Evolutionary conservation across 495 filamentous ascomycete species (phyloP), one percentile per base, ranked within the genome.

Genomic region (Aspergillus olivimuriae): DNA sequence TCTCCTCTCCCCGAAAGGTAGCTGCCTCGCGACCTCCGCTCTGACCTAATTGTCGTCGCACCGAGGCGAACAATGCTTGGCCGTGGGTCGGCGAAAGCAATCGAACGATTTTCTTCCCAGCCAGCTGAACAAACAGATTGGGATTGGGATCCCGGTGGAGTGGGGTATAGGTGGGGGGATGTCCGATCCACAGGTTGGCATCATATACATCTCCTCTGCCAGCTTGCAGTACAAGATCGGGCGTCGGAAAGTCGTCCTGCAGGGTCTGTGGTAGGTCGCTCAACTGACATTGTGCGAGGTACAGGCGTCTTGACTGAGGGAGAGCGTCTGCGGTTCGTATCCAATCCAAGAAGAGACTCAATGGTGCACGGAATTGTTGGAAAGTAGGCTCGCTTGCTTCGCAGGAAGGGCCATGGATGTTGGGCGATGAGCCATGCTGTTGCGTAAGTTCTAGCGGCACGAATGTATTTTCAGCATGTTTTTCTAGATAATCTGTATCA

Each of bases 141-240:
- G 87, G 88, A 52, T 98, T 98, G 0, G 92, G 92, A 56, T 98
- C 92, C 16, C 82, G 74, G 64, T 98, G 92, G 8, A 94, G 73
- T 5, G 92, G 88, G 0, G 92, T 97, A 54, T 84, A 85, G 0
- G 90, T 96, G 1, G 87, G 85, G 23, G 87, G 76, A 4, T 83
- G 65, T 8, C 92, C 92, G 4, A 97, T 73, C 92, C 92, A 98
- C 18, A 98, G 63, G 55, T 83, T 91, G 10, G 82, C 80, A 51
- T 79, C 77, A 55, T 98, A 97, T 9, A 96, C 63, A 63, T 96
- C 90, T 31, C 83, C 81, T 52, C 67, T 69, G 8, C 87, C 80
- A 8, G 77, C 68, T 23, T 68, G 45, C 17, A 42, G 47, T 3
- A 96, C 81, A 3, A 88, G 40, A 0, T 70, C 50, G 0, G 92